A percentile compares a stretch with the other conserved stretches of the same genome.
These are phyloP conservation scores for Ogataea wickerhamii DNA, from an alignment of 805 yeast species.

Conservation along the genomic window DNA sequence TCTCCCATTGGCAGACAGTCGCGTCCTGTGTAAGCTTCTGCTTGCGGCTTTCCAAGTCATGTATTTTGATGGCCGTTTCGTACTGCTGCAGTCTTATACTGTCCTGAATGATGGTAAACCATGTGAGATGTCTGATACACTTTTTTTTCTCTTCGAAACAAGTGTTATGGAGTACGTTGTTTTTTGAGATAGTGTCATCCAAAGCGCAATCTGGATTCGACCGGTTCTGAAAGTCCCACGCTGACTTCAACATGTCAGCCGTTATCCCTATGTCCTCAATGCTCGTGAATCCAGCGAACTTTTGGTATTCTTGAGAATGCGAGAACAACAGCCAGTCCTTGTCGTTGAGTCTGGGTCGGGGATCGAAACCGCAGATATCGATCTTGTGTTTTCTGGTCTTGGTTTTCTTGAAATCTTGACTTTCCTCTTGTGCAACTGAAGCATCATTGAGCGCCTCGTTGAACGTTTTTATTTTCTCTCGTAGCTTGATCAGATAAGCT, in stretches of 20 bases:
- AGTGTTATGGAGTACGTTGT: conserved; percentile 21
- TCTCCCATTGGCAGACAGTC: conserved; percentile 36
- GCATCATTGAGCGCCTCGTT: conserved; percentile 35
- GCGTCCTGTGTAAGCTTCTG: conserved; percentile 34
- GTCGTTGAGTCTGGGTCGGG: conserved; percentile 16
- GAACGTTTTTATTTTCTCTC: conserved; percentile 35
- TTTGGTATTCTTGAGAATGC: conserved; percentile 10
- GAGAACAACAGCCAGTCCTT: conserved; percentile 22
- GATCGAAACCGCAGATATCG: conserved; percentile 55
- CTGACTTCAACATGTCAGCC: conserved; percentile 8
- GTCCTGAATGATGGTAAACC: conserved; percentile 32
- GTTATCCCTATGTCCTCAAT: conserved; percentile 11
- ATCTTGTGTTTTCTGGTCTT: conserved; percentile 25
- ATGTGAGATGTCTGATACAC: conserved; percentile 47
- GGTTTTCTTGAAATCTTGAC: conserved; percentile 12
- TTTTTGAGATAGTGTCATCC: conserved; percentile 5
- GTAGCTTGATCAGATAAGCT: conserved; percentile 29
- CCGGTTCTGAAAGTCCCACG: neutral
- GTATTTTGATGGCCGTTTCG: conserved; percentile 21
- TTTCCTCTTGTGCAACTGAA: conserved; percentile 7
- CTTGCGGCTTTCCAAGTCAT: conserved; percentile 25
- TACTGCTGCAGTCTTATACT: conserved; percentile 36
- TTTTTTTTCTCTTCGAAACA: conserved; percentile 55
- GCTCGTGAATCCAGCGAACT: conserved; percentile 6
- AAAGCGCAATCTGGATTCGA: conserved; percentile 8